Base-by-base conservation (phyloP, 257 asterid genomes). In the Solanum lignicaule region DNA sequence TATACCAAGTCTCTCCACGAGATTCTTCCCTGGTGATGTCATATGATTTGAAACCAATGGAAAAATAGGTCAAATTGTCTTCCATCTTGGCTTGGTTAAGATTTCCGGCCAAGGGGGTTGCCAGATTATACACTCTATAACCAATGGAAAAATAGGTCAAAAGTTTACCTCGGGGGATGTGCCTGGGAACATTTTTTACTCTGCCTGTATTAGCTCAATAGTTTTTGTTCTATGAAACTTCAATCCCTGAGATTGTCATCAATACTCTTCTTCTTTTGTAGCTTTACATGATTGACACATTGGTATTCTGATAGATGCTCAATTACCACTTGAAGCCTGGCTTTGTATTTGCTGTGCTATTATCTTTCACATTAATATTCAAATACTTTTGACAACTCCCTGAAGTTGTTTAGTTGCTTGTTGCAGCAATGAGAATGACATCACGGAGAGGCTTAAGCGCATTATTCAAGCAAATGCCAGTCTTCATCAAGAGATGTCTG, bases 361-460 rank as follows among this genome's bases (percentile, higher is more conserved):
- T 65, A 29, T 81, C 71, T 32, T n/a, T 29, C 69, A 72, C 48
- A 3, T 29, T 87, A 65, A 41, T 20, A 41, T 74, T 46, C 41
- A 38, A 69, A 73, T 69, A 43, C 84, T 25, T 48, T n/a, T 20
- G 38, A 32, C 76, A 72, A 68, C 15, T 16, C 41, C 83, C 20
- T 29, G 25, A 55, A 86, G 69, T 58, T 86, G 85, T 85, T 83
- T 87, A 41, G 27, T 68, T 89, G 39, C 81, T 65, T 92, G 87
- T 85, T 93, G 94, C 95, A 97, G 99, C 91, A 97, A 95, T 90
- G 99, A 97, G 94, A 95, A 97, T 90, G 99, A 97, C 92, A 90
- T 86, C 68, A 90, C 98, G 9, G 96, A 93, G 92, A 92, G 98
- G 90, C 93, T 97, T 68, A 94, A 93, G 72, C 91, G 89, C 68